These are phyloP conservation scores for Ophiostoma angusticollis DNA, from an alignment of 2,329 filamentous ascomycete species.

Conservation along the genomic window DNA sequence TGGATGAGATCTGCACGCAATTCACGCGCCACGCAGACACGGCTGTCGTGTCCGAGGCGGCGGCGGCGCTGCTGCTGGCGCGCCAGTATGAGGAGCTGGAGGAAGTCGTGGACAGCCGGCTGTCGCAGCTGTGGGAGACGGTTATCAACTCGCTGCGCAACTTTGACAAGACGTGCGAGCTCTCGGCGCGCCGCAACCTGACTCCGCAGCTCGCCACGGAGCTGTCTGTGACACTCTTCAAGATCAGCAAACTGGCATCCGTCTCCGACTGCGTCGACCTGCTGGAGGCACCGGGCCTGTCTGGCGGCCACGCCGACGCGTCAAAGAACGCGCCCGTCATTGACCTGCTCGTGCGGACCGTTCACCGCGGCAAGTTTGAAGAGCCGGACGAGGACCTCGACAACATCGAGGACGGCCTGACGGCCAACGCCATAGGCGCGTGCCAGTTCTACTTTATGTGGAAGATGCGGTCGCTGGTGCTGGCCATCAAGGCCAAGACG, in stretches of 20 bases:
- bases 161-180: conserved; percentile 56
- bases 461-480: conserved; percentile 56
- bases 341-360: conserved; percentile 57
- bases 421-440: conserved; percentile 61
- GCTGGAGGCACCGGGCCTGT: conserved; percentile 52
- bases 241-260: conserved; percentile 68
- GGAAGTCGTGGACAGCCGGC: conserved; percentile 68
- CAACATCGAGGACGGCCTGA: conserved; percentile 66
- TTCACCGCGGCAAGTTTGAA: conserved; percentile 59
- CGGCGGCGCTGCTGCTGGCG: conserved; percentile 70
- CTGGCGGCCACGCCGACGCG: conserved; percentile 32
- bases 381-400: conserved; percentile 59
- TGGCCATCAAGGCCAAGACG: conserved; percentile 40
- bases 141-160: conserved; percentile 59
- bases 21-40: conserved; percentile 88
- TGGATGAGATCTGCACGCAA: conserved; percentile 88
- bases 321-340: conserved; percentile 42
- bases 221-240: conserved; percentile 60
- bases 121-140: conserved; percentile 78
- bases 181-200: conserved; percentile 59
- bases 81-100: conserved; percentile 78
- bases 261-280: conserved; percentile 66
- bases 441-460: conserved; percentile 91
- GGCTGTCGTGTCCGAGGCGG: conserved; percentile 71
- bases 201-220: conserved; percentile 51